Base-by-base conservation (phyloP, 2,329 filamentous ascomycete genomes). In the Trichoderma arundinaceum region DNA sequence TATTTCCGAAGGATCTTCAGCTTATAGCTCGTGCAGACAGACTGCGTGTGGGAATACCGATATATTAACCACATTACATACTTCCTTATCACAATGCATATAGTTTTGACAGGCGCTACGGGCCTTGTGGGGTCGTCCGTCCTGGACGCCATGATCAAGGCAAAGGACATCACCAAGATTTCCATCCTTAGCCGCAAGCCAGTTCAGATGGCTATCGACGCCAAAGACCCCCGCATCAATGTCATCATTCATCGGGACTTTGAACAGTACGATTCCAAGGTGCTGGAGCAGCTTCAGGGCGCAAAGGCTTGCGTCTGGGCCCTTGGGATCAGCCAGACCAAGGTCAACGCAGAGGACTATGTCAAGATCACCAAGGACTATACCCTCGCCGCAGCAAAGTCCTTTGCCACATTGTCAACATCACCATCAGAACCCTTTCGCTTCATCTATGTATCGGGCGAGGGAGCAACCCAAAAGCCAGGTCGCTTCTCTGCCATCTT, bases 221-320 rank as follows among this genome's bases (percentile, higher is more conserved):
- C 75, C 33, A 81, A 82, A 8, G 84, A 91, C 68, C 81, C 82
- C 0, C 86, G 89, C 67, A 82, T 88, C 66, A 83, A 85, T 28
- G 86, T 92, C 64, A 88, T 92, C 68, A 78, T 89, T 17, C 89
- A 92, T 72, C 81, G 84, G 15, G 88, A 93, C 74, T 93, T 90
- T 72, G 76, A 78, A 12, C 79, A 74, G 1, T 93, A 92, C 73
- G 82, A 85, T 41, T 71, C 82, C 0, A 79, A 80, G 0, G 69
- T 92, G 2, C 80, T 92, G 9, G 69, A 76, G 28, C 80, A 88
- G 72, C 79, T 94, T 0, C 80, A 82, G 60, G 90, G 86, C 22
- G 90, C 90, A 0, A 78, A 83, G 7, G 90, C 88, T 1, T 90
- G 87, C 66, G 88, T 93, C 1, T 94, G 91, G 91, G 90, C 91